Conservation (phyloP, 139 green algal species). For the Chlamydomonas sphaeroides region DNA sequence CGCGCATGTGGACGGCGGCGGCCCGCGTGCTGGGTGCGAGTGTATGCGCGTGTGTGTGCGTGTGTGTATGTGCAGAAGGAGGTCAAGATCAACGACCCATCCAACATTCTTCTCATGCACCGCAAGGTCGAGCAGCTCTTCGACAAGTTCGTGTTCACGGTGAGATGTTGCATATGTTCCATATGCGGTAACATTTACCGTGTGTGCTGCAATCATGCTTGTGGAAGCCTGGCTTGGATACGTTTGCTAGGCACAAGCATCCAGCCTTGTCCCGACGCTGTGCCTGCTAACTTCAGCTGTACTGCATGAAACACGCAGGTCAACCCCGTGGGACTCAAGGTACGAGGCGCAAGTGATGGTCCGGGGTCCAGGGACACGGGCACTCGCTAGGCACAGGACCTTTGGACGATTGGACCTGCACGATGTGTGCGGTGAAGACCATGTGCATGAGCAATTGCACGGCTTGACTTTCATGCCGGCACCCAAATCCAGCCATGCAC, state of each 20-base stretch:
- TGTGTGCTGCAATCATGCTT: not conserved
- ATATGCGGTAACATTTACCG: not conserved
- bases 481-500: not conserved
- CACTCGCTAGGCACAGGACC: not conserved
- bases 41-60: too few relatives aligned
- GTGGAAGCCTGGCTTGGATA: not conserved
- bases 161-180: not conserved
- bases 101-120: not conserved
- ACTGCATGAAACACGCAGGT: not conserved
- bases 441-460: not conserved
- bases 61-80: not conserved
- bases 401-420: too few relatives aligned
- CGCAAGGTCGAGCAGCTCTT: not conserved
- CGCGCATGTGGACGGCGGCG: too few relatives aligned
- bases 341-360: not conserved
- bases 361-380: not conserved
- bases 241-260: not conserved
- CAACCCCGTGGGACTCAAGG: not conserved
- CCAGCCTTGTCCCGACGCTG: not conserved
- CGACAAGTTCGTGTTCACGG: not conserved
- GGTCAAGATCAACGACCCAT: not conserved
- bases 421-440: too few relatives aligned
- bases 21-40: too few relatives aligned
- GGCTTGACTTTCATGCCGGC: not conserved
- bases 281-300: not conserved